Evolutionary conservation across 2,329 filamentous ascomycete genomes (phyloP).

Genomic region (Colletotrichum cordylinicola): DNA sequence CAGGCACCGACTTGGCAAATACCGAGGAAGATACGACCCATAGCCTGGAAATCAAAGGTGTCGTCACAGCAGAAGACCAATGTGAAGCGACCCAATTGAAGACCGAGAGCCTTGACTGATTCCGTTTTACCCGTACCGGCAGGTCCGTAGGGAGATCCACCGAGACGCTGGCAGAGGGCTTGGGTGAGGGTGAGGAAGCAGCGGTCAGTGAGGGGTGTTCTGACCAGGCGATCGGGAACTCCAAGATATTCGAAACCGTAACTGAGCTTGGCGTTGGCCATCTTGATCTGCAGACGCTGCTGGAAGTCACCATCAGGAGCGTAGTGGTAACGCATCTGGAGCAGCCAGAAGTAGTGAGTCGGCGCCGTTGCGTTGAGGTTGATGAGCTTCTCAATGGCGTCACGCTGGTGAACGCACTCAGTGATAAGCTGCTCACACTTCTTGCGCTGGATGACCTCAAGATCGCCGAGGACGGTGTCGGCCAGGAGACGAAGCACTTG

Average conservation of each 20-base stretch:
- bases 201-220: conserved; percentile 95
- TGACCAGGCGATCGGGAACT: conserved; percentile 93
- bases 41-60: conserved; percentile 99
- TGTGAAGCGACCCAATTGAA: conserved; percentile 96
- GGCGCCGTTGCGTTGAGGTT: conserved; percentile 75
- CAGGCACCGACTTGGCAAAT: conserved; percentile 99
- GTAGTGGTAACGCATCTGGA: conserved; percentile 98
- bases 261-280: conserved; percentile 94
- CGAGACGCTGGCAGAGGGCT: conserved; percentile 90
- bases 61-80: conserved; percentile 99
- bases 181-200: conserved; percentile 98
- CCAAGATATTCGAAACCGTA: conserved; percentile 99
- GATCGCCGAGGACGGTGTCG: conserved; percentile 85
- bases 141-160: conserved; percentile 95
- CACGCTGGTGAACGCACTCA: conserved; percentile 97
- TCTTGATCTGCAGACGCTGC: conserved; percentile 86
- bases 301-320: conserved; percentile 79
- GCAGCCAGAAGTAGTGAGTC: conserved; percentile 88
- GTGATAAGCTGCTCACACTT: conserved; percentile 99
- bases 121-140: conserved; percentile 99
- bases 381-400: conserved; percentile 87
- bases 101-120: conserved; percentile 95
- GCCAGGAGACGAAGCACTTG: conserved; percentile 86
- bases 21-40: conserved; percentile 99
- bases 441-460: conserved; percentile 86